Percentiles rank a stretch among this genome's conserved stretches.
phyloP scores from a whole-genome alignment of 2,329 filamentous ascomycete genomes.

The Pyrenophora graminea region DNA sequence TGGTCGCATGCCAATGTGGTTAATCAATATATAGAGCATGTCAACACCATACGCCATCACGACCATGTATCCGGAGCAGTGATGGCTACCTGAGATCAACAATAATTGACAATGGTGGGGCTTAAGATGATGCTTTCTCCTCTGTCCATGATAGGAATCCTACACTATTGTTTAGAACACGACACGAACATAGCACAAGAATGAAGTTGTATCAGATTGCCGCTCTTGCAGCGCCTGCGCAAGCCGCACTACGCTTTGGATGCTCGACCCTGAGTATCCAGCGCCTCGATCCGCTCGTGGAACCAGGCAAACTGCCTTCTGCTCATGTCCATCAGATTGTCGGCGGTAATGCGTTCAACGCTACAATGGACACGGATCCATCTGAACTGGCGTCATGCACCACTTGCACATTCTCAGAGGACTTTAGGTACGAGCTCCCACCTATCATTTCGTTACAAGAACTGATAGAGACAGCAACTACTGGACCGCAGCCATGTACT shows the following conservation, averaged over 20 bases:
- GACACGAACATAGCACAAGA: not conserved
- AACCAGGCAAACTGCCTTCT: slow-evolving; percentile 24
- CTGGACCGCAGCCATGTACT: slow-evolving; percentile 40
- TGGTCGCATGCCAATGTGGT: slow-evolving; percentile 1
- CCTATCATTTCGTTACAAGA: too few relatives aligned
- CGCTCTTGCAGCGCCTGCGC: slow-evolving; percentile 19
- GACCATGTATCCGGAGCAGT: slow-evolving; percentile 1
- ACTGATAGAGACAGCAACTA: slow-evolving; percentile 22
- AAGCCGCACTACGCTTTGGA: slow-evolving; percentile 32
- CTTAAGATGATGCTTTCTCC: slow-evolving; percentile 4
- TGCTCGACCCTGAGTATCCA: slow-evolving; percentile 32
- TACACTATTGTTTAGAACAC: not conserved
- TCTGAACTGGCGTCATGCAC: slow-evolving; percentile 16
- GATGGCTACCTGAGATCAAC: not conserved
- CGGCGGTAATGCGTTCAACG: slow-evolving; percentile 28
- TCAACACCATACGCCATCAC: slow-evolving; percentile 5
- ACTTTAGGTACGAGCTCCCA: slow-evolving; percentile 15
- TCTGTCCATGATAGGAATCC: not conserved
- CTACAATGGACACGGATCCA: slow-evolving; percentile 22
- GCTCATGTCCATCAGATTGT: slow-evolving; percentile 30
- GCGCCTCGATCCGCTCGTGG: slow-evolving; percentile 34
- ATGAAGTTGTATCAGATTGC: slow-evolving; percentile 27
- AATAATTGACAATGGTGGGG: not conserved
- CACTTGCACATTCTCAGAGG: slow-evolving; percentile 24
- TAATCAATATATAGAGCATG: slow-evolving; percentile 16